Conservation (phyloP, 768 basidiomycete species). For the Rhodocollybia butyracea region DNA sequence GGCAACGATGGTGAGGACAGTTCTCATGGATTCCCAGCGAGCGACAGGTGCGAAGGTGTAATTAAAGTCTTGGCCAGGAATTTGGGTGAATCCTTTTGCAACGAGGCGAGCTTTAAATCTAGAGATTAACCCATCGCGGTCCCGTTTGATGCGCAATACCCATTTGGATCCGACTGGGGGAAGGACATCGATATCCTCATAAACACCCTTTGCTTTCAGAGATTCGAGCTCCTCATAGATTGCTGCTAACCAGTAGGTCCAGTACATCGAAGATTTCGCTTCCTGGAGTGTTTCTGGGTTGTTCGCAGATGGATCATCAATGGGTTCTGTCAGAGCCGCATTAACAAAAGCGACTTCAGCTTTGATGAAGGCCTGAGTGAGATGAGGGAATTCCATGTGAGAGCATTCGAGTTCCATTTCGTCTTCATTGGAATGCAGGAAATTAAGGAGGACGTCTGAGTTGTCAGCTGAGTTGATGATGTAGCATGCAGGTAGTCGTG, state of each 20-base stretch:
- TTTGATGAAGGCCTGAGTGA: neutral
- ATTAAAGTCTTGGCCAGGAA: too few species aligned
- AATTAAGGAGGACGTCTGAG: neutral
- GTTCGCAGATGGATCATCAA: conserved; percentile 10
- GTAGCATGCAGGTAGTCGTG: neutral
- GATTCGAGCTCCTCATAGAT: conserved; percentile 21
- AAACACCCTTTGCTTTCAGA: conserved; percentile 15
- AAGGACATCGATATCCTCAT: conserved; percentile 12
- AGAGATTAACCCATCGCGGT: conserved; percentile 9
- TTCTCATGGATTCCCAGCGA: too few species aligned
- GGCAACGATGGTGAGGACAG: conserved; percentile 23
- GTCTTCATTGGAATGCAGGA: neutral
- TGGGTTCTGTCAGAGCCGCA: conserved; percentile 9
- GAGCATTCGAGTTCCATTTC: neutral
- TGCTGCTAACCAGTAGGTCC: conserved; percentile 12
- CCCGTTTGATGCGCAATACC: conserved; percentile 18
- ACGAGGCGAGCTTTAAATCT: too few species aligned
- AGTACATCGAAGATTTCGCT: conserved; percentile 20
- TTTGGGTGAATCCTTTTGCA: too few species aligned
- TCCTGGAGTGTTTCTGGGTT: conserved; percentile 13
- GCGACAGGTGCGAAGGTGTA: too few species aligned
- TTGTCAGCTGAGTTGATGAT: neutral
- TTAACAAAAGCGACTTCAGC: conserved; percentile 6
- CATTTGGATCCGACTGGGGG: conserved; percentile 16
- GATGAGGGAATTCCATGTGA: neutral